Evolutionary conservation across 2,329 filamentous ascomycete species (phyloP), one percentile per base, ranked within the genome.

Genomic region (Shiraia bambusicola): DNA sequence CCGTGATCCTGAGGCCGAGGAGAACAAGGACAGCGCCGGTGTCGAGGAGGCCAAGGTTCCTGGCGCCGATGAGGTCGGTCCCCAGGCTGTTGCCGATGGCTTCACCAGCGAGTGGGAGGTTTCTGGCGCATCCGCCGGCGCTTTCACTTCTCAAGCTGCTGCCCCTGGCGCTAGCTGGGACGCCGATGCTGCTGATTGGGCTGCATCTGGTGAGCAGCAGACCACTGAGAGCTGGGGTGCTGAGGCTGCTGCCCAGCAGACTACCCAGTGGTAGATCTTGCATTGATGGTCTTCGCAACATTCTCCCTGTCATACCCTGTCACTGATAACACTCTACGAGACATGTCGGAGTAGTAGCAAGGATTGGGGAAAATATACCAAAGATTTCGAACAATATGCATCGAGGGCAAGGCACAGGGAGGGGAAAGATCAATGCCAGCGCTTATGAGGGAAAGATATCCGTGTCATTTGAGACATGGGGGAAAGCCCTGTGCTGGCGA

Each of bases 401-500:
- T 35, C 28, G 40, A 47, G 48, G 48, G 40, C 40, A 26, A 44
- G 31, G 39, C 42, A 42, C 32, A 19, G 46, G 47, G 39, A 46
- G 48, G 59, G 63, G 57, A 64, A 52, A 57, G 54, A 65, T 66
- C 62, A 57, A 61, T 61, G 61, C 59, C 78, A 74, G 85, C 83
- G 86, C 90, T 96, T 79, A 96, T 87, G 91, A 96, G 90, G 92
- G 92, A 97, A 97, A 97, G 92, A 97, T 90, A 95, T 56, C 86
- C 89, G 80, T 73, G 70, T 72, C 59, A 59, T 11, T 35, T 32
- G 46, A 48, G 61, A 69, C 33, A 27, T 74, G 85, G 89, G 91
- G 90, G 92, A 97, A 96, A 90, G 92, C 92, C 92, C 90, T 96
- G 91, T 93, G 83, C 79, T 83, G 77, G 81, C 79, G 81, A 81